Base-by-base conservation (phyloP, 192 early-diverging fungal genomes). In the Coemansia sp. region DNA sequence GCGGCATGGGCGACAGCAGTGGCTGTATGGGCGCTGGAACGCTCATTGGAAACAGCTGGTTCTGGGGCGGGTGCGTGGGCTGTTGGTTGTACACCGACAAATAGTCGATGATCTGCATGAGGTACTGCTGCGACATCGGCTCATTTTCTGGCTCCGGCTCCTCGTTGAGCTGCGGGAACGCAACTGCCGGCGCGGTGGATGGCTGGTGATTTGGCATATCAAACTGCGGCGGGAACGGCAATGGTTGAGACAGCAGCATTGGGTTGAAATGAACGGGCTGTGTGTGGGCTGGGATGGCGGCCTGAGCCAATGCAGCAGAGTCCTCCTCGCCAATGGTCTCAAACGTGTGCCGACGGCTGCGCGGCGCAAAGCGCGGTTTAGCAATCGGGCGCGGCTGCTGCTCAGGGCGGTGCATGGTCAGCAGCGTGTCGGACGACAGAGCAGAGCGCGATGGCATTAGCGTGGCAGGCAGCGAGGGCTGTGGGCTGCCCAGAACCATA, bases 41-140 rank as follows among this genome's bases (percentile, higher is more conserved):
- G 41, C 43, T 27, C 63, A 65, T 57, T 4, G 63, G 63, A 27
- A 65, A 48, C 54, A 65, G 61, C 37, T 54, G 62, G n/a, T 50
- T 57, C 35, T 62, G 49, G 10, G 17, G 54, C 35, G 55, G 65
- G 27, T 55, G 43, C 17, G 29, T 45, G 32, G 45, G 60, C 57
- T 53, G 61, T 45, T 70, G 64, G 59, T 71, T 70, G 65, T 65
- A 80, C 14, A 56, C 59, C 1, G 77, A 67, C 14, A 80, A 59
- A 37, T 80, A 80, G 72, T 80, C 77, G 41, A 80, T 80, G 62
- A 80, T 56, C 68, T 80, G 77, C 68, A 80, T 70, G n/a, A 80
- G 41, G 39, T 71, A 69, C 62, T 80, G 71, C 65, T 64, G 72
- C 51, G 70, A 70, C 45, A 69, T 62, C 43, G 62, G 66, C 25